Conservation (phyloP, 1,284 basidiomycete species). For the Ceratobasidium sp. region DNA sequence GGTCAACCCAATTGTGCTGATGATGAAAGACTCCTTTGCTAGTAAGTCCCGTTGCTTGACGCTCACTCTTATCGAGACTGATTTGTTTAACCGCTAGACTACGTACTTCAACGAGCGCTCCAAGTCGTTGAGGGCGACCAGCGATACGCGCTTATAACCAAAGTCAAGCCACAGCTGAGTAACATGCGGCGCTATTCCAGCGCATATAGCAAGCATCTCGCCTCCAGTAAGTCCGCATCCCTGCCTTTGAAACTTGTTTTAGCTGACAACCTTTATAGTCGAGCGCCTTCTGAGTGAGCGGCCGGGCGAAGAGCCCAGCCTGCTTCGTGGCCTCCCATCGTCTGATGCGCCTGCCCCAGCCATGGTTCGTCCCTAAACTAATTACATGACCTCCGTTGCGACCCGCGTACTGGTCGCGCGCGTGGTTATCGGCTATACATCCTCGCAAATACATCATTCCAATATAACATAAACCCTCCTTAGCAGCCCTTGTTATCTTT, state of each 20-base stretch:
- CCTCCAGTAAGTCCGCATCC: constrained; percentile 70
- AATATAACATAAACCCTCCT: constrained; percentile 36
- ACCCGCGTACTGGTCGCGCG: constrained; percentile 34
- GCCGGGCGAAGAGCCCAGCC: constrained; percentile 15
- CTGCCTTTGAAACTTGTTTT: background rate
- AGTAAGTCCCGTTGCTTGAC: constrained; percentile 66
- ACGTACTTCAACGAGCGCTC: constrained; percentile 84
- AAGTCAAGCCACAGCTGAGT: constrained; percentile 76
- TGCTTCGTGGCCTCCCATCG: constrained; percentile 42
- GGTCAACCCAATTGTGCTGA: constrained; percentile 73
- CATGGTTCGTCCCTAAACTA: constrained; percentile 50
- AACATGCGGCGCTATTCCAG: constrained; percentile 79
- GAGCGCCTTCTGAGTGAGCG: constrained; percentile 46
- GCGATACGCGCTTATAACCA: constrained; percentile 71
- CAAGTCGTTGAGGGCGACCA: constrained; percentile 79
- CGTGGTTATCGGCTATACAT: constrained; percentile 25
- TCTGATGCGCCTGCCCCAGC: constrained; percentile 37
- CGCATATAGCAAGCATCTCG: constrained; percentile 82
- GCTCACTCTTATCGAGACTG: constrained; percentile 31
- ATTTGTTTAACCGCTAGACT: constrained; percentile 65
- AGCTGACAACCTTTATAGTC: constrained; percentile 31
- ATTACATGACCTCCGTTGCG: constrained; percentile 45
- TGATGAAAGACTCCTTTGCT: constrained; percentile 94
- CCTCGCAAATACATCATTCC: constrained; percentile 1
- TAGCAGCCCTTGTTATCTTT: constrained; percentile 19